Evolutionary conservation across 2,329 filamentous ascomycete genomes (phyloP).

Genomic region (Cladosporium velox): DNA sequence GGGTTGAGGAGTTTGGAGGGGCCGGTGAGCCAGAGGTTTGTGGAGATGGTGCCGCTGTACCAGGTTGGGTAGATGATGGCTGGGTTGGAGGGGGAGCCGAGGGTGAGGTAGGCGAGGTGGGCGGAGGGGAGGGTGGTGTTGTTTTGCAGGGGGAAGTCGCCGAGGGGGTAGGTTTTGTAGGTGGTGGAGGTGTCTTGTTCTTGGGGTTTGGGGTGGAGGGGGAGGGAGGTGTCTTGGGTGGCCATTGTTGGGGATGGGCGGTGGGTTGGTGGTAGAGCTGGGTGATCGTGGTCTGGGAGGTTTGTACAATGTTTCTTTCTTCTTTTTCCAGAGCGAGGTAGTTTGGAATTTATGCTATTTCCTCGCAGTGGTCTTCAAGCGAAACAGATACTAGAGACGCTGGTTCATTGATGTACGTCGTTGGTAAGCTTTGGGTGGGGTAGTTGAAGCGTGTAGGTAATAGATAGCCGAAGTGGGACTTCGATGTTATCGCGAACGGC

Average conservation of each 20-base stretch:
- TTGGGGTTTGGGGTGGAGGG: background rate
- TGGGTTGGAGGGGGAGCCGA: conserved; percentile 63
- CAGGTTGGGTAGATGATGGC: conserved; percentile 76
- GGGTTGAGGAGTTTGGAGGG: conserved; percentile 66
- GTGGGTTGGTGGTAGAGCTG: background rate
- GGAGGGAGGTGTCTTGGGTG: background rate
- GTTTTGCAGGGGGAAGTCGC: conserved; percentile 58
- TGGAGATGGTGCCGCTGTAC: conserved; percentile 68
- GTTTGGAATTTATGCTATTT: background rate
- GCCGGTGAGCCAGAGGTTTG: conserved; percentile 76
- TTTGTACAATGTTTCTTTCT: background rate
- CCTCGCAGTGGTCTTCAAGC: background rate
- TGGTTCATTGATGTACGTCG: background rate
- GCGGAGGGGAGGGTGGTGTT: conserved; percentile 64
- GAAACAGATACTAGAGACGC: background rate
- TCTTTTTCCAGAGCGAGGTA: background rate
- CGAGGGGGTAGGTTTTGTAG: conserved; percentile 51
- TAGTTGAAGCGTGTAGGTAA: background rate
- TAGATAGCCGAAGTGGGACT: background rate
- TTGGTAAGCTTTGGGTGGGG: background rate
- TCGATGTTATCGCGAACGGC: background rate
- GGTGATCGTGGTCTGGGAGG: background rate
- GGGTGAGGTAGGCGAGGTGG: conserved; percentile 75
- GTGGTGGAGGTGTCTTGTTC: background rate
- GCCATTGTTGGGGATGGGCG: background rate